Evolutionary conservation across 768 basidiomycete species (phyloP).

Genomic region (Lactifluus hygrophoroides): DNA sequence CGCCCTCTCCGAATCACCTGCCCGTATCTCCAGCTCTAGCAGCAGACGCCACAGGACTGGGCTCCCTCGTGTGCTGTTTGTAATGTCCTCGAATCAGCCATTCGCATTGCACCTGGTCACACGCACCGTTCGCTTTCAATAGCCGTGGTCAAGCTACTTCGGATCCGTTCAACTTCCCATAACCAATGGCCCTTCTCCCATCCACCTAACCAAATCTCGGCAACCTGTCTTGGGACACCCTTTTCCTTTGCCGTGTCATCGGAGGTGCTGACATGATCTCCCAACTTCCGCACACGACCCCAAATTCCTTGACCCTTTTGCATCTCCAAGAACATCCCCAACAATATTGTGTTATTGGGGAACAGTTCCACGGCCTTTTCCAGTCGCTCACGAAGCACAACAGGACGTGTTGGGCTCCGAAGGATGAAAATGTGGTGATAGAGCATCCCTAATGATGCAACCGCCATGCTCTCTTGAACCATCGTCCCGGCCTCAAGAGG

Average conservation of each 20-base stretch:
- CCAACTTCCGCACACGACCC: slow-evolving; percentile 54
- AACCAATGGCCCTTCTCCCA: slow-evolving; percentile 72
- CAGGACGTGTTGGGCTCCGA: slow-evolving; percentile 49
- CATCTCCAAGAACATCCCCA: slow-evolving; percentile 68
- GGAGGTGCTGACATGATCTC: slow-evolving; percentile 36
- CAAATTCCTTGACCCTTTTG: slow-evolving; percentile 73
- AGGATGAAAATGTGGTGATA: slow-evolving; percentile 50
- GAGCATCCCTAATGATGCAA: slow-evolving; percentile 49
- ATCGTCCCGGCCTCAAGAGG: slow-evolving; percentile 19
- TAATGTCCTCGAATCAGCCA: neutral
- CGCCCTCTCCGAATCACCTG: slow-evolving; percentile 47
- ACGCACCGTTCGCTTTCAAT: slow-evolving; percentile 60
- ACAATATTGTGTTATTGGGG: slow-evolving; percentile 60
- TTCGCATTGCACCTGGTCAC: neutral
- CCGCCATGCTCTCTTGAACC: slow-evolving; percentile 46
- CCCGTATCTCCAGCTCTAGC: slow-evolving; percentile 68
- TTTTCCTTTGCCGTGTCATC: slow-evolving; percentile 38
- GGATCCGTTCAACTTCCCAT: slow-evolving; percentile 59
- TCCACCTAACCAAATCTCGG: slow-evolving; percentile 73
- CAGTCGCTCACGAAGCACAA: slow-evolving; percentile 47
- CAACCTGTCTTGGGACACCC: slow-evolving; percentile 46
- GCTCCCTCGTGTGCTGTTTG: slow-evolving; percentile 54
- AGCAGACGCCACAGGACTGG: slow-evolving; percentile 63
- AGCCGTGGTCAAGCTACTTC: slow-evolving; percentile 53
- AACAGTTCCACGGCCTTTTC: slow-evolving; percentile 47